These are phyloP conservation scores for Sclerotinia glacialis DNA, from an alignment of 2,329 filamentous ascomycete genomes.

Conservation along the genomic window DNA sequence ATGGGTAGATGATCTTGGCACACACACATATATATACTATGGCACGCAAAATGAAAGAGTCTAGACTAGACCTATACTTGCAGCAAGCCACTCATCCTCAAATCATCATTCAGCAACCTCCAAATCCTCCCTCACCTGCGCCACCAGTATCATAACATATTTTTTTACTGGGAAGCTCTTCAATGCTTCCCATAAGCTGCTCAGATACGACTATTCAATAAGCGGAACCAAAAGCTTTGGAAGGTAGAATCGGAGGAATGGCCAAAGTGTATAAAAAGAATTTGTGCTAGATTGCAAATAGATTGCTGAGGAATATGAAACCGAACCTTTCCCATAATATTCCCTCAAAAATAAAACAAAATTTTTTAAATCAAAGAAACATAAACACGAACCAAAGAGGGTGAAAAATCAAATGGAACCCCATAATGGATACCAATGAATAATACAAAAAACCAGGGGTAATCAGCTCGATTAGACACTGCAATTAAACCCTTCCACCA, in stretches of 20 bases:
- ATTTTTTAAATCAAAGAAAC: neutral
- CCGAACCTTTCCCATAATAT: no score
- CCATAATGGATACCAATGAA: neutral
- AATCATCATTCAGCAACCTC: neutral
- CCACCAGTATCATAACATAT: constrained; percentile 2
- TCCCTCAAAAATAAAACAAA: no score
- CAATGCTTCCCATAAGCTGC: neutral
- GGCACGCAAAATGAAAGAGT: neutral
- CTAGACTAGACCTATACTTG: neutral
- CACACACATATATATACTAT: constrained; percentile 3
- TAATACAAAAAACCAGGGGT: neutral
- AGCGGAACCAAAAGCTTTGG: neutral
- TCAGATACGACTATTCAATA: neutral
- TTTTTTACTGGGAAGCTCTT: neutral
- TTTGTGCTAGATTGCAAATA: neutral
- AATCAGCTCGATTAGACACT: neutral
- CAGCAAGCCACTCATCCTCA: neutral
- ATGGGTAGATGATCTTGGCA: neutral
- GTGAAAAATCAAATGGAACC: neutral
- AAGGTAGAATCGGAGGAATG: neutral
- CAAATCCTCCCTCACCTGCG: neutral
- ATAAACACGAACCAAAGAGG: neutral
- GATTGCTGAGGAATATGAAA: neutral
- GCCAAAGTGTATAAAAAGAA: neutral
- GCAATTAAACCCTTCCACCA: constrained; percentile 7